Evolutionary conservation across 192 early-diverging fungal species (phyloP).

Genomic region (Geranomyces variabilis): DNA sequence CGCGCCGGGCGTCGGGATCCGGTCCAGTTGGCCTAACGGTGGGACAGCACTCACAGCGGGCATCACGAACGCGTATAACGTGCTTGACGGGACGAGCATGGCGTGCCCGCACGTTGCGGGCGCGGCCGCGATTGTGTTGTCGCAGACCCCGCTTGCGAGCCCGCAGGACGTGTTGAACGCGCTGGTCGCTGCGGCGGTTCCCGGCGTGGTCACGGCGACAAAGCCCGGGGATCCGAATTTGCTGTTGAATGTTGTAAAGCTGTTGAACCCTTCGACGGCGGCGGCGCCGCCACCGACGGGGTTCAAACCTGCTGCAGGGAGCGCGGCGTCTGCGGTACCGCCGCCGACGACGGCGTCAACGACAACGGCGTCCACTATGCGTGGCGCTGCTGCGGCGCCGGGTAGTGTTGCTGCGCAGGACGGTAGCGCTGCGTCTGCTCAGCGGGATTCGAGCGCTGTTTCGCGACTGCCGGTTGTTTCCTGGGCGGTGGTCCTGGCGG

Average conservation of each 20-base stretch:
- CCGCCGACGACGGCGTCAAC: no score
- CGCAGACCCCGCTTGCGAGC: slow-evolving; percentile 14
- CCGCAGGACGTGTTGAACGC: slow-evolving; percentile 8
- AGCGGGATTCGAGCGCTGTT: no score
- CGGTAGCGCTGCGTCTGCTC: no score
- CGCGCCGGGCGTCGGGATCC: slow-evolving; percentile 61
- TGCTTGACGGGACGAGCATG: slow-evolving; percentile 85
- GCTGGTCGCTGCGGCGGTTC: neutral
- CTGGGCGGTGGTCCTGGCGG: no score
- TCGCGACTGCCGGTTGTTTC: no score
- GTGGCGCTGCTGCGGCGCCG: no score
- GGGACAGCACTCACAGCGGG: slow-evolving; percentile 13
- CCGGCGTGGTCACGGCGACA: neutral
- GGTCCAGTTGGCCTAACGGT: slow-evolving; percentile 59
- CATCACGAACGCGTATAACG: slow-evolving; percentile 62
- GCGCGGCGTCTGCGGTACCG: no score
- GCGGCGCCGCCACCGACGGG: no score
- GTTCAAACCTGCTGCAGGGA: no score
- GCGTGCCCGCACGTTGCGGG: slow-evolving; percentile 81
- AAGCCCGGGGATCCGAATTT: slow-evolving; percentile 4
- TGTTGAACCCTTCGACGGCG: neutral
- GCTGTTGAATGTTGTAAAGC: neutral
- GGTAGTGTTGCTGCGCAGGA: no score
- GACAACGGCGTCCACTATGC: no score
- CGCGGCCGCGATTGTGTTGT: slow-evolving; percentile 58